phyloP scores from a whole-genome alignment of 192 early-diverging fungal genomes.

The Coemansia sp. region DNA sequence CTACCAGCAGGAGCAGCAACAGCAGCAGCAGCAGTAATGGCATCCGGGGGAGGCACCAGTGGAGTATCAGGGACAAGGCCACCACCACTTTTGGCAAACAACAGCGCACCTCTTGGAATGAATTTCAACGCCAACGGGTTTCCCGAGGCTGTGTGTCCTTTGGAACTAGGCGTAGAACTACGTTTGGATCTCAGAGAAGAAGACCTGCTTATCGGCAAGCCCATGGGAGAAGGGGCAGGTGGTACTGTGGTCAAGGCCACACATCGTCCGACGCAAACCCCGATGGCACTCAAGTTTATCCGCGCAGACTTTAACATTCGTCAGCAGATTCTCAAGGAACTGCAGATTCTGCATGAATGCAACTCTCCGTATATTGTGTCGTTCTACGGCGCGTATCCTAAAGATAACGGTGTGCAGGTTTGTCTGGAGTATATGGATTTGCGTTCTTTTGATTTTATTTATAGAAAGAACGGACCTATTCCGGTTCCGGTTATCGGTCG shows the following conservation, averaged over 20 bases:
- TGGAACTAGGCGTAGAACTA: slow-evolving; percentile 73
- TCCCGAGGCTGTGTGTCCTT: slow-evolving; percentile 30
- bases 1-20: slow-evolving; percentile 13
- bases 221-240: slow-evolving; percentile 91
- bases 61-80: not conserved
- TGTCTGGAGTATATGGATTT: slow-evolving; percentile 99
- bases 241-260: slow-evolving; percentile 85
- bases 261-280: slow-evolving; percentile 81
- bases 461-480: slow-evolving; percentile 87
- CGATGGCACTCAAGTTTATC: slow-evolving; percentile 89
- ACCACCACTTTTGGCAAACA: slow-evolving; percentile 12
- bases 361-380: slow-evolving; percentile 93
- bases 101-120: slow-evolving; percentile 17
- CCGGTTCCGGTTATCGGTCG: slow-evolving; percentile 83
- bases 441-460: slow-evolving; percentile 89
- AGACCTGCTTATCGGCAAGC: slow-evolving; percentile 74
- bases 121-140: slow-evolving; percentile 8
- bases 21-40: slow-evolving; percentile 2
- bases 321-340: slow-evolving; percentile 91
- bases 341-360: slow-evolving; percentile 95
- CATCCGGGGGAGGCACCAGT: not conserved
- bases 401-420: slow-evolving; percentile 80
- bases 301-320: slow-evolving; percentile 68
- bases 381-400: slow-evolving; percentile 94
- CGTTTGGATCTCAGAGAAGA: slow-evolving; percentile 74